Evolutionary conservation across 108 stramenopile genomes (phyloP), one percentile per base, ranked within the genome.

Genomic region (Thalassiosira profunda): DNA sequence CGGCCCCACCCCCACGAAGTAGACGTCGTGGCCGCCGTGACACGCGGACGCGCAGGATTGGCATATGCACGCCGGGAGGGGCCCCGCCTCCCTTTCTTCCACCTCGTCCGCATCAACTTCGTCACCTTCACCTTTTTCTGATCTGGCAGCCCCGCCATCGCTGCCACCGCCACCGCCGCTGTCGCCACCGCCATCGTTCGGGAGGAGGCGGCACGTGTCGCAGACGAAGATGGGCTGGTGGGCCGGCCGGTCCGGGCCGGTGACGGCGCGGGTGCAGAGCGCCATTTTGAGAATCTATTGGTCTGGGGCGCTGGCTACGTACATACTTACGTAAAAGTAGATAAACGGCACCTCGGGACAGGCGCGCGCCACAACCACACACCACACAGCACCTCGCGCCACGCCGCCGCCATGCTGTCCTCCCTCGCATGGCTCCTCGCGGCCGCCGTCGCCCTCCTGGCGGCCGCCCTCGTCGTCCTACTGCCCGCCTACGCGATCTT

Each of bases 21-120:
- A 67, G 4, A 88, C 65, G 11, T 74, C 72, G 41, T 92, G 86
- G 29, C 59, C 59, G 44, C 51, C 61, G 45, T 89, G 91, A 44
- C 88, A 92, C 7, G 33, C 31, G 21, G 81, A 71, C 1, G 91
- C 91, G 58, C 91, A 92, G n/a, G 74, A 82, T 74, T 89, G 74
- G 48, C 91, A 92, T 7, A 92, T 66, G 46, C 87, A 87, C 10
- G 75, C 59, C 14, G 83, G 84, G 21, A 69, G 49, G 31, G 30
- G 23, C 38, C 41, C 38, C 14, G 35, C 21, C 7, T 21, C 28
- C 28, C 34, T 18, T 31, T 15, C 26, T 17, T 57, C 25, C 54
- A 14, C n/a, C 45, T n/a, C 52, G n/a, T 42, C 36, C 28, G 38
- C 49, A 9, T 17, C 55, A n/a, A 25, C 54, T 34, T 58, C 56